Evolutionary conservation across 768 basidiomycete genomes (phyloP).

Genomic region (Mycena haematopus): DNA sequence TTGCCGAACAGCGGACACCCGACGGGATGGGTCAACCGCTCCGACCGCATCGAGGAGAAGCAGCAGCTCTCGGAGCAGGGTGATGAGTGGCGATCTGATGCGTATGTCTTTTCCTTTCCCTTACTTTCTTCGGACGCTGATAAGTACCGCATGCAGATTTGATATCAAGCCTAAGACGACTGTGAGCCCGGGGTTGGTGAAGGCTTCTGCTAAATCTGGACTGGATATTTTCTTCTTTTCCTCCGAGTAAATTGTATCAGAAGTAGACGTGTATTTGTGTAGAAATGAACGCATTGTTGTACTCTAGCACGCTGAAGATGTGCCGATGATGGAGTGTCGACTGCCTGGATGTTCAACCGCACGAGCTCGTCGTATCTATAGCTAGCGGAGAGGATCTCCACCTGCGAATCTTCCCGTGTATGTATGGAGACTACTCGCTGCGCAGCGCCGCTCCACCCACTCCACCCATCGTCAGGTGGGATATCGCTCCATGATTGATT

Average conservation of each 20-base stretch:
- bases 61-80: constrained; percentile 37
- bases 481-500: too few relatives aligned
- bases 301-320: too few relatives aligned
- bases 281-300: too few relatives aligned
- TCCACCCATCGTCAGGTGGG: too few relatives aligned
- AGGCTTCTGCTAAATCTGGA: background rate
- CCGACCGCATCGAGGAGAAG: constrained; percentile 55
- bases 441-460: too few relatives aligned
- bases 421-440: too few relatives aligned
- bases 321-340: too few relatives aligned
- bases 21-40: constrained; percentile 73
- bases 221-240: background rate
- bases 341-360: too few relatives aligned
- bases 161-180: constrained; percentile 1
- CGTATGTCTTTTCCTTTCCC: constrained; percentile 35
- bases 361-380: too few relatives aligned
- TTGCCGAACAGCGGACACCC: constrained; percentile 69
- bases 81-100: constrained; percentile 51
- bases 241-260: background rate
- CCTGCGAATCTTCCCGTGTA: too few relatives aligned
- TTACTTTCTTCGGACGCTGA: background rate
- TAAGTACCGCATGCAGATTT: constrained; percentile 1
- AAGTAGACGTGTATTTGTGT: too few relatives aligned
- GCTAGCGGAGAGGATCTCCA: too few relatives aligned
- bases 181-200: background rate